These are phyloP conservation scores for Phytophthora crassamura DNA, from an alignment of 352 stramenopile species.

Conservation along the genomic window DNA sequence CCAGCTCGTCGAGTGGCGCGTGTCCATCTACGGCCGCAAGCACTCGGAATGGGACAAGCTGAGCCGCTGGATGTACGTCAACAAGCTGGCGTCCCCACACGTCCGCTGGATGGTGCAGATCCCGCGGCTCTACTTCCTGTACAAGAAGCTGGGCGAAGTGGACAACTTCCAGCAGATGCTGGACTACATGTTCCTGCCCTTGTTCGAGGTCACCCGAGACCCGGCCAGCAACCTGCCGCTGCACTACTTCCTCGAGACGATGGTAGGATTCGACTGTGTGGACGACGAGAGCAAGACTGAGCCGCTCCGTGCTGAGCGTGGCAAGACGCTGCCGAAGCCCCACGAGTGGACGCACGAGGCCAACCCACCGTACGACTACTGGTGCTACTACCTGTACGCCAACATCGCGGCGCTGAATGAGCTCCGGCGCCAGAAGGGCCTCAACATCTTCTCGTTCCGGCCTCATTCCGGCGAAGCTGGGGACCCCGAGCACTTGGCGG, in stretches of 20 bases:
- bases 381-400: slow-evolving; percentile 97
- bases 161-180: slow-evolving; percentile 98
- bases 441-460: slow-evolving; percentile 97
- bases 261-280: slow-evolving; percentile 99
- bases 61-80: slow-evolving; percentile 96
- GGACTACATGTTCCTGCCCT: slow-evolving; percentile 97
- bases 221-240: slow-evolving; percentile 92
- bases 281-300: slow-evolving; percentile 98
- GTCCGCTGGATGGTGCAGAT: slow-evolving; percentile 99
- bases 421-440: slow-evolving; percentile 88
- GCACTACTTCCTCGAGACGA: slow-evolving; percentile 93
- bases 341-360: slow-evolving; percentile 90
- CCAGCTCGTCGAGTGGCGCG: slow-evolving; percentile 94
- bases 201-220: slow-evolving; percentile 98
- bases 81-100: slow-evolving; percentile 93
- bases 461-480: slow-evolving; percentile 98
- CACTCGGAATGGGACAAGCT: slow-evolving; percentile 97
- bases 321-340: slow-evolving; percentile 77
- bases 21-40: slow-evolving; percentile 95
- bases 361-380: slow-evolving; percentile 96
- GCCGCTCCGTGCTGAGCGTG: slow-evolving; percentile 77
- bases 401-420: slow-evolving; percentile 97
- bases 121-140: slow-evolving; percentile 97
- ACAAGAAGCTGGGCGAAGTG: slow-evolving; percentile 92
- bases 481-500: slow-evolving; percentile 96